phyloP scores from a whole-genome alignment of 1,139 yeast species.

The Zygotorulaspora mrakii region DNA sequence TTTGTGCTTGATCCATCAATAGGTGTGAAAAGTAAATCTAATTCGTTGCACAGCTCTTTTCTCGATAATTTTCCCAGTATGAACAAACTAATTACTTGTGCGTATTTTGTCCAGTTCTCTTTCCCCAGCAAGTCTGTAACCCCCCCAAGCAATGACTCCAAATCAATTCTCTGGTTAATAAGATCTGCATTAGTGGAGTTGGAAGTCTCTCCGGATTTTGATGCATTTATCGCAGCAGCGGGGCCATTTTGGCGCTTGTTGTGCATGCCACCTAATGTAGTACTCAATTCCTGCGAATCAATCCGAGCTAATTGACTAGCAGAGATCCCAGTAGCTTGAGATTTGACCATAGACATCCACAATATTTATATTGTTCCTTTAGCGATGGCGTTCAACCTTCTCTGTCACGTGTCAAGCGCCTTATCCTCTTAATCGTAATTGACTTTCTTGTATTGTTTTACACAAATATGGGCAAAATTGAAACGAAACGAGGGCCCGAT shows the following conservation, averaged over 20 bases:
- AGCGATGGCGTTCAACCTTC: no score
- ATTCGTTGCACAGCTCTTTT: constrained; percentile 49
- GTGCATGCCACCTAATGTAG: constrained; percentile 2
- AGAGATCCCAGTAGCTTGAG: constrained; percentile 16
- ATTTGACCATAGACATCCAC: constrained; percentile 17
- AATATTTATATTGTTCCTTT: not conserved
- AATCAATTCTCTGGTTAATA: constrained; percentile 53
- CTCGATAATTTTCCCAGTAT: constrained; percentile 78
- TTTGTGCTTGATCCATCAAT: constrained; percentile 6
- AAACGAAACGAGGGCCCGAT: not conserved
- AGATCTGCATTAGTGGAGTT: constrained; percentile 8
- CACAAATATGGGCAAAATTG: not conserved
- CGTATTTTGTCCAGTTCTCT: constrained; percentile 78
- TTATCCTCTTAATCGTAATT: no score
- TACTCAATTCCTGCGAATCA: not conserved
- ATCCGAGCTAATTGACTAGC: constrained; percentile 6
- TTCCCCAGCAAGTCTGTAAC: constrained; percentile 68
- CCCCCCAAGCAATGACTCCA: constrained; percentile 68
- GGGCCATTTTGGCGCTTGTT: constrained; percentile 8
- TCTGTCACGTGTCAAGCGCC: not conserved
- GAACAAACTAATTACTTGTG: constrained; percentile 70
- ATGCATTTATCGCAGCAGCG: constrained; percentile 8
- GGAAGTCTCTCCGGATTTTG: constrained; percentile 7
- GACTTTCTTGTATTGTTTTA: not conserved
- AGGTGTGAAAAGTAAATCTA: constrained; percentile 28